A percentile compares a stretch with the other conserved stretches of the same genome.
These are phyloP conservation scores for Coemansia sp. DNA, from an alignment of 192 early-diverging fungal genomes.

Conservation along the genomic window DNA sequence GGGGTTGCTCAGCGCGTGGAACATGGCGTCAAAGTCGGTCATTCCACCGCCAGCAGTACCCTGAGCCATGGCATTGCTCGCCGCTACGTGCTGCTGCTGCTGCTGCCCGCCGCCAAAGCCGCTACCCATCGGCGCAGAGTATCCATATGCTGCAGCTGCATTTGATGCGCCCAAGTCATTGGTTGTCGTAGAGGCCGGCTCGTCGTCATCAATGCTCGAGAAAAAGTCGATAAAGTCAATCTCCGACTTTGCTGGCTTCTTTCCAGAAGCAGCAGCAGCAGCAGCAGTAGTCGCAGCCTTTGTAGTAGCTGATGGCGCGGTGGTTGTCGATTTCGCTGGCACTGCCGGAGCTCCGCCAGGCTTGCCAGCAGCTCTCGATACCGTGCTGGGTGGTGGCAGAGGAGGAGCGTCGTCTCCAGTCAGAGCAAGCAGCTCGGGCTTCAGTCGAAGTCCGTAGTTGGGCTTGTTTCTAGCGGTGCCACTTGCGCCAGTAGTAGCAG, in stretches of 20 bases:
- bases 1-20: constrained; percentile 47
- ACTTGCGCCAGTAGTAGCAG: constrained; percentile 12
- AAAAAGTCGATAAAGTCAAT: constrained; percentile 61
- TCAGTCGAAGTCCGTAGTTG: constrained; percentile 47
- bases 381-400: constrained; percentile 4
- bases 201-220: constrained; percentile 56
- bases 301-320: background rate
- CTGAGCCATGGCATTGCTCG: background rate
- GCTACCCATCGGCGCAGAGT: background rate
- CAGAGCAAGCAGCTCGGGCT: constrained; percentile 47
- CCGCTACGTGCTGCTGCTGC: background rate
- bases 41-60: background rate
- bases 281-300: background rate
- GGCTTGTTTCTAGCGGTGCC: constrained; percentile 21
- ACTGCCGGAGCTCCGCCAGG: background rate
- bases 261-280: background rate
- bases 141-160: background rate
- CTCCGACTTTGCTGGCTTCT: constrained; percentile 18
- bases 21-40: constrained; percentile 42
- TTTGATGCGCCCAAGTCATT: background rate
- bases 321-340: background rate
- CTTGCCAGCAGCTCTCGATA: background rate
- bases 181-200: background rate
- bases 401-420: constrained; percentile 9
- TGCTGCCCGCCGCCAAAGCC: background rate